A percentile compares a stretch with the other conserved stretches of the same genome.
Evolutionary conservation across 78 protist species (phyloP).

Genomic region (Reticulomyxa filosa): DNA sequence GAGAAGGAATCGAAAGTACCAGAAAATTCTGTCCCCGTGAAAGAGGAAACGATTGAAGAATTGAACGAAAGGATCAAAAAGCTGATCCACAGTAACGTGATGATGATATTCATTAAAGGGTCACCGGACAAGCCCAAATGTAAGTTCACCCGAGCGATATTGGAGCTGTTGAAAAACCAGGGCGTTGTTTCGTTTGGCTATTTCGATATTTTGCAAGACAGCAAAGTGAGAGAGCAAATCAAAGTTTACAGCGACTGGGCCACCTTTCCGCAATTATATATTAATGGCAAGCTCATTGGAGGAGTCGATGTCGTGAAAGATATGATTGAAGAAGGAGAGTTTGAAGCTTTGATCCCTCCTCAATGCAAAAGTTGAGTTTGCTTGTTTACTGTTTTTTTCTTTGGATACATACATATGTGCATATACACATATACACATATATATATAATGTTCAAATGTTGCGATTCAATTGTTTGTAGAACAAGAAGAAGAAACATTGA

Average conservation of each 20-base stretch:
- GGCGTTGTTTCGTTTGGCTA: neutral
- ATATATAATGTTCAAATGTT: neutral
- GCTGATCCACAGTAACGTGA: no score
- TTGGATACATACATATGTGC: neutral
- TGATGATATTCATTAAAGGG: no score
- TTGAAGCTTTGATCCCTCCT: neutral
- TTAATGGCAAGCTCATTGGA: constrained; percentile 36
- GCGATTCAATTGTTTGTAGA: neutral
- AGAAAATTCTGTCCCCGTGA: no score
- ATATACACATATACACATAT: neutral
- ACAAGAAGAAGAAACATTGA: neutral
- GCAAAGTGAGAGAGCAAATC: constrained; percentile 30
- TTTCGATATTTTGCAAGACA: neutral
- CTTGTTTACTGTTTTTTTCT: neutral
- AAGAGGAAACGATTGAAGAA: no score
- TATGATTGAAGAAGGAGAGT: neutral
- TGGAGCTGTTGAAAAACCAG: neutral
- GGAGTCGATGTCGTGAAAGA: constrained; percentile 10
- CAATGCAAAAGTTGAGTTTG: neutral
- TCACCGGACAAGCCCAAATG: neutral
- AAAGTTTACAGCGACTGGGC: constrained; percentile 36
- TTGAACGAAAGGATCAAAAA: no score
- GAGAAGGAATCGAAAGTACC: no score
- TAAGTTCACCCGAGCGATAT: neutral
- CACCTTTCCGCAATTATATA: constrained; percentile 41